Percentiles rank a stretch among this genome's conserved stretches.
Conservation (phyloP, 805 yeast species). For the Candida parachauliodes region DNA sequence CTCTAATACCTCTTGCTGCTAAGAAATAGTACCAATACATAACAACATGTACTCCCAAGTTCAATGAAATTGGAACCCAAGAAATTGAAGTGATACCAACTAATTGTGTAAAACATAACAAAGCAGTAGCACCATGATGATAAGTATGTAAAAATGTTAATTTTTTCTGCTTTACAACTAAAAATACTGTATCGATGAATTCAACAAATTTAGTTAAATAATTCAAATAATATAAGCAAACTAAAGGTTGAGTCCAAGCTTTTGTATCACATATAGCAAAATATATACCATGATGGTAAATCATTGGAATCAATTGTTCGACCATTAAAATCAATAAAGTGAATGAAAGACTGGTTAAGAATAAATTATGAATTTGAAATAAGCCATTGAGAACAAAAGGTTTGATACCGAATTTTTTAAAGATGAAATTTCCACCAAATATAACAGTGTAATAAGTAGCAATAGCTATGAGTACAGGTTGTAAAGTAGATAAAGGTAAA, state of each 20-base stretch:
- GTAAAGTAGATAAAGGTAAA: conserved; percentile 65
- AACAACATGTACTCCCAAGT: conserved; percentile 88
- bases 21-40: conserved; percentile 98
- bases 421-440: conserved; percentile 69
- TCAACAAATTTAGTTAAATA: conserved; percentile 87
- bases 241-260: conserved; percentile 83
- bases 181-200: conserved; percentile 87
- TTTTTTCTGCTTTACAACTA: conserved; percentile 89
- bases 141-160: conserved; percentile 90
- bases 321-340: conserved; percentile 62
- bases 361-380: conserved; percentile 83
- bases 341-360: conserved; percentile 68
- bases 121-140: conserved; percentile 98
- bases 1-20: conserved; percentile 87
- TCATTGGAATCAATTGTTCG: conserved; percentile 84
- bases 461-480: conserved; percentile 46
- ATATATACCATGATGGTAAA: conserved; percentile 70
- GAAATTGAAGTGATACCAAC: conserved; percentile 86
- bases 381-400: conserved; percentile 74
- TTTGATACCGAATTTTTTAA: conserved; percentile 47
- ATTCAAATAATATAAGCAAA: conserved; percentile 83
- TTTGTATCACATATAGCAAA: conserved; percentile 75
- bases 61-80: conserved; percentile 90
- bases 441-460: conserved; percentile 38
- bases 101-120: conserved; percentile 89